Evolutionary conservation across 495 filamentous ascomycete genomes (phyloP), one percentile per base, ranked within the genome.

Genomic region (Podospora pseudopauciseta): DNA sequence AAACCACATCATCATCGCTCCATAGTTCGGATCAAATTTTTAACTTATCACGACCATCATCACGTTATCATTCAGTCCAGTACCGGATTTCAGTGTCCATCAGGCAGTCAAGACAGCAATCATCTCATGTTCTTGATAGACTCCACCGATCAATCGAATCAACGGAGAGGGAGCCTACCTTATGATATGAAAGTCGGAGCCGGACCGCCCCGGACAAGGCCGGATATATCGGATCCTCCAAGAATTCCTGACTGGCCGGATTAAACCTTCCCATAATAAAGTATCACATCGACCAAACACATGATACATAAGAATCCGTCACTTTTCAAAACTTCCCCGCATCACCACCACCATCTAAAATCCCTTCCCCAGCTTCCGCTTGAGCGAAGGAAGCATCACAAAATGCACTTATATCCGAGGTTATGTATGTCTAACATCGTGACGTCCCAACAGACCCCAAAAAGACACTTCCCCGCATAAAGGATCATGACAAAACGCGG

Each of bases 341-440:
- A 63, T 32, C 5, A 11, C n/a, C 34, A 9, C 18, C 28, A 15
- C 4, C 28, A 11, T 44, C 60, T 16, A 4, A 49, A 11, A 49
- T 9, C 5, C 3, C 28, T 32, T 63, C 60, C 34, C 60, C 28
- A 53, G 53, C 57, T 65, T 71, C 66, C 69, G 65, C 56, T 65
- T 61, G 62, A 68, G 69, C 69, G 69, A 68, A 62, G 65, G 59
- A 71, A 28, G 44, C 49, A 49, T 4, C 39, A 19, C 5, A 63
- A 19, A 16, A 28, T 32, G 30, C 61, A 32, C 18, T 16, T 32
- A 55, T 34, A 66, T 6, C 60, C 60, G 61, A 68, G 67, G 62
- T 64, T 39, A 67, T 60, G 60, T 62, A 62, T 32, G 30, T 58
- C 23, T 5, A 56, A 26, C 55, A 20, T 19, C 54, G 23, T 23